Conservation (phyloP, 1,139 yeast species). For the Debaryomyces fabryi region DNA sequence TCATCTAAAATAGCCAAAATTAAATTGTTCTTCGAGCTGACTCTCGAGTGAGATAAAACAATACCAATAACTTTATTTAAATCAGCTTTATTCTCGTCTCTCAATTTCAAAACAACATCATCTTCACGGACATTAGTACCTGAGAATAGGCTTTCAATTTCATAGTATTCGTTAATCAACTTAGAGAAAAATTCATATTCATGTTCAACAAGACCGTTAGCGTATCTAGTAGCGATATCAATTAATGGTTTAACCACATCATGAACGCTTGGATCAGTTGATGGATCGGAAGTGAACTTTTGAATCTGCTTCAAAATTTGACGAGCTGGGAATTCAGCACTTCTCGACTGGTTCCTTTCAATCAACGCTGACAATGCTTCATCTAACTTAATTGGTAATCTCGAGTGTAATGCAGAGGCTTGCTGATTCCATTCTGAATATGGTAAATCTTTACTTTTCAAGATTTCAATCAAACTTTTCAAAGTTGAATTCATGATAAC, state of each 20-base stretch:
- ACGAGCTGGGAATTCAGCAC: slow-evolving; percentile 91
- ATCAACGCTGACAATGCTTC: slow-evolving; percentile 64
- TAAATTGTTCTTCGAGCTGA: slow-evolving; percentile 89
- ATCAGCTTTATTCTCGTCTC: slow-evolving; percentile 85
- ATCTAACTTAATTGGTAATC: slow-evolving; percentile 81
- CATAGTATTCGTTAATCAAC: slow-evolving; percentile 70
- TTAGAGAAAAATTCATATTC: slow-evolving; percentile 76
- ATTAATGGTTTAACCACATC: slow-evolving; percentile 73
- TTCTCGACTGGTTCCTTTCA: slow-evolving; percentile 67
- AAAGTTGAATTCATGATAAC: slow-evolving; percentile 86
- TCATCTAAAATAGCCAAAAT: slow-evolving; percentile 80
- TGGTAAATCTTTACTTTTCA: slow-evolving; percentile 82
- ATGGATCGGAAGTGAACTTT: slow-evolving; percentile 54
- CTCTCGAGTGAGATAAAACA: slow-evolving; percentile 88
- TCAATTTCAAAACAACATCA: slow-evolving; percentile 78
- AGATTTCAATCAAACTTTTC: slow-evolving; percentile 66
- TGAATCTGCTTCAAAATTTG: slow-evolving; percentile 65
- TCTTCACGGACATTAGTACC: slow-evolving; percentile 80
- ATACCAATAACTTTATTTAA: slow-evolving; percentile 70
- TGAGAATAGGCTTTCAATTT: slow-evolving; percentile 75
- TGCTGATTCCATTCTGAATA: slow-evolving; percentile 89
- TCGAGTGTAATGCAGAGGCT: slow-evolving; percentile 87
- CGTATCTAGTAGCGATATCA: slow-evolving; percentile 69
- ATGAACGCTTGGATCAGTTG: slow-evolving; percentile 51
- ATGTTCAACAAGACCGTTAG: slow-evolving; percentile 78